phyloP scores from a whole-genome alignment of 1,284 basidiomycete species.

The Dichomitus squalens region DNA sequence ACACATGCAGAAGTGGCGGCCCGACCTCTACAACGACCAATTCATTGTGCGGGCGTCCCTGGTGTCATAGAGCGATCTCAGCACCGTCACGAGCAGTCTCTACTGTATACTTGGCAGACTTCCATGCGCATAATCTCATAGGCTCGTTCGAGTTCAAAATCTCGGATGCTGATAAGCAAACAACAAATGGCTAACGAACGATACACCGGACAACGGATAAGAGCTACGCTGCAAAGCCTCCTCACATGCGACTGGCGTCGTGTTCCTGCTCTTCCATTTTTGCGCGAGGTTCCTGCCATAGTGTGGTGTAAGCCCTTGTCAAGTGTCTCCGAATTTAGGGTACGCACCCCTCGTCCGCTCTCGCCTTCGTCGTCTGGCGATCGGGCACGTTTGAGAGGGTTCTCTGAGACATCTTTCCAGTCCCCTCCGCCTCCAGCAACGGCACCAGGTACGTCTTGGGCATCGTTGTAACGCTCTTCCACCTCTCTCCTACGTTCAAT shows the following conservation, averaged over 20 bases:
- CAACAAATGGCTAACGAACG: background rate
- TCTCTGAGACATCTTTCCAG: slow-evolving; percentile 63
- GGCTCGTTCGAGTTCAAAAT: background rate
- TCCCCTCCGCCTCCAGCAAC: slow-evolving; percentile 86
- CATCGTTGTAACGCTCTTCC: slow-evolving; percentile 90
- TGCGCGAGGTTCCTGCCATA: slow-evolving; percentile 50
- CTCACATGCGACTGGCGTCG: slow-evolving; percentile 64
- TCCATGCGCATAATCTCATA: background rate
- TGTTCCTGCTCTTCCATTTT: slow-evolving; percentile 57
- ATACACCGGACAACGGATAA: background rate
- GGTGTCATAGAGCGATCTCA: slow-evolving; percentile 47
- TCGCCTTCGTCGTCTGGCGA: slow-evolving; percentile 75
- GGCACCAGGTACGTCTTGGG: slow-evolving; percentile 76
- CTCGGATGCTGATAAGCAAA: background rate
- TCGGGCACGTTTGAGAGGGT: slow-evolving; percentile 61
- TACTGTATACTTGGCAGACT: slow-evolving; percentile 1
- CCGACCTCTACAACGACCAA: slow-evolving; percentile 39
- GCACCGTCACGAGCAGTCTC: background rate
- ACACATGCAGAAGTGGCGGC: slow-evolving; percentile 57
- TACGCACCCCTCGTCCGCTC: slow-evolving; percentile 52
- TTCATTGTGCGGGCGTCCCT: slow-evolving; percentile 59
- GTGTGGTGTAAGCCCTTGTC: slow-evolving; percentile 11
- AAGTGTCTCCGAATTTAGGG: slow-evolving; percentile 1
- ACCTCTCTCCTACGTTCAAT: slow-evolving; percentile 81
- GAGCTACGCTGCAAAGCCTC: background rate